These are phyloP conservation scores for Selaginella tamariscina DNA, from an alignment of 75 land plant species.

Conservation along the genomic window DNA sequence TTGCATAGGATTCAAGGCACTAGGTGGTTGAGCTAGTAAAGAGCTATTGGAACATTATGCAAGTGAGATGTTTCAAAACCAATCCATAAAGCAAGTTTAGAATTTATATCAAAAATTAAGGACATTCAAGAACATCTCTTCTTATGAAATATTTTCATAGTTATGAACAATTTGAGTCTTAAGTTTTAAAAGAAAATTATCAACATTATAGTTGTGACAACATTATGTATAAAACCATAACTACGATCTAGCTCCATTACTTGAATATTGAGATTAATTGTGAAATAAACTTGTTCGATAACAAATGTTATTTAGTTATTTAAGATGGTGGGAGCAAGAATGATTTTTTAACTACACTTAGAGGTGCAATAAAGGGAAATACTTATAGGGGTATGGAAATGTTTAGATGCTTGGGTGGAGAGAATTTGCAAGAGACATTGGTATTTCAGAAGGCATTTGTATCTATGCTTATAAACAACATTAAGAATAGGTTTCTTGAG, in stretches of 20 bases:
- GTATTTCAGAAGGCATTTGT: no score
- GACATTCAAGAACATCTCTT: neutral
- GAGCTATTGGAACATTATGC: neutral
- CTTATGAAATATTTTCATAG: neutral
- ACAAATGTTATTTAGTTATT: no score
- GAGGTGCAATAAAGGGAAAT: no score
- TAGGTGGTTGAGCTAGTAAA: neutral
- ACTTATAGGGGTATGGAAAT: no score
- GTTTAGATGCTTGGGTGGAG: no score
- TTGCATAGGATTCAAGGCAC: neutral
- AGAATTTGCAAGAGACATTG: no score
- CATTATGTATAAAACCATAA: neutral
- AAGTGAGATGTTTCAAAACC: neutral
- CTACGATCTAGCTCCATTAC: neutral
- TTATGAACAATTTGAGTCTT: neutral
- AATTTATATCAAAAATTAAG: neutral
- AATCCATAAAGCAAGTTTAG: neutral
- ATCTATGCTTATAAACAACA: no score
- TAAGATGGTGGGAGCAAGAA: no score
- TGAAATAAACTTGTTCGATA: neutral
- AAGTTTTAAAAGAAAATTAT: neutral
- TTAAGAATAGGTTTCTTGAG: no score
- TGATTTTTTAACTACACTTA: no score
- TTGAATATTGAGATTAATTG: neutral
- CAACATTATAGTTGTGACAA: neutral